phyloP scores from a whole-genome alignment of 805 yeast species.

The Lachancea quebecensis region DNA sequence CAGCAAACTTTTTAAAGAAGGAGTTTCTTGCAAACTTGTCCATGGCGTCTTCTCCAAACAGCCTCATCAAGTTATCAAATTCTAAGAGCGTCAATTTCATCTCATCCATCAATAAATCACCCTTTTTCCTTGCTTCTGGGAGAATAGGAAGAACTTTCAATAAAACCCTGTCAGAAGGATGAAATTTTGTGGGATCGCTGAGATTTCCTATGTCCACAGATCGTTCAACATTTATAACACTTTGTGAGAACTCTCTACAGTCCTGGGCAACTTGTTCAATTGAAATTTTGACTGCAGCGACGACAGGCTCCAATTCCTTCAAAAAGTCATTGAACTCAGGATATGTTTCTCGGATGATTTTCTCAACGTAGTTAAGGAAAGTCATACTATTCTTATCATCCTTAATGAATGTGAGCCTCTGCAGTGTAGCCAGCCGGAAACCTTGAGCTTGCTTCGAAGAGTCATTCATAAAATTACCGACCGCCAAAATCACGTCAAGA shows the following conservation, averaged over 20 bases:
- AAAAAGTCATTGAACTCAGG: constrained; percentile 71
- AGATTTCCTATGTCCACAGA: constrained; percentile 79
- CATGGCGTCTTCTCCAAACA: constrained; percentile 81
- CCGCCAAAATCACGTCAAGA: constrained; percentile 76
- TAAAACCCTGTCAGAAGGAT: constrained; percentile 75
- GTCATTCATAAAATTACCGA: constrained; percentile 96
- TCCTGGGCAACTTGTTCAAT: constrained; percentile 76
- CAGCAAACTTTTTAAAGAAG: constrained; percentile 74
- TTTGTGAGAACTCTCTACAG: constrained; percentile 54
- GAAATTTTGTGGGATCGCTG: constrained; percentile 63
- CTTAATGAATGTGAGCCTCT: constrained; percentile 81
- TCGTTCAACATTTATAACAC: constrained; percentile 60
- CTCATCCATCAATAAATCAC: constrained; percentile 57
- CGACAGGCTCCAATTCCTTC: constrained; percentile 59
- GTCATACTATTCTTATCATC: constrained; percentile 84
- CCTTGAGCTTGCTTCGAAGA: constrained; percentile 88
- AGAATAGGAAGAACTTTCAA: constrained; percentile 55
- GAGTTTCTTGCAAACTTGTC: constrained; percentile 61
- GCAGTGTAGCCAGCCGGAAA: constrained; percentile 83
- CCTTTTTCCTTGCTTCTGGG: constrained; percentile 69
- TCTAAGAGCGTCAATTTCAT: constrained; percentile 55
- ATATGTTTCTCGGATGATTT: constrained; percentile 72
- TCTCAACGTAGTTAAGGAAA: constrained; percentile 88
- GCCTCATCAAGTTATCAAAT: constrained; percentile 65
- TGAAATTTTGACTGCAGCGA: constrained; percentile 60